Percentiles rank a stretch among this genome's conserved stretches.
Conservation (phyloP, 1,139 yeast species). For the Saccharomyces hybrid region DNA sequence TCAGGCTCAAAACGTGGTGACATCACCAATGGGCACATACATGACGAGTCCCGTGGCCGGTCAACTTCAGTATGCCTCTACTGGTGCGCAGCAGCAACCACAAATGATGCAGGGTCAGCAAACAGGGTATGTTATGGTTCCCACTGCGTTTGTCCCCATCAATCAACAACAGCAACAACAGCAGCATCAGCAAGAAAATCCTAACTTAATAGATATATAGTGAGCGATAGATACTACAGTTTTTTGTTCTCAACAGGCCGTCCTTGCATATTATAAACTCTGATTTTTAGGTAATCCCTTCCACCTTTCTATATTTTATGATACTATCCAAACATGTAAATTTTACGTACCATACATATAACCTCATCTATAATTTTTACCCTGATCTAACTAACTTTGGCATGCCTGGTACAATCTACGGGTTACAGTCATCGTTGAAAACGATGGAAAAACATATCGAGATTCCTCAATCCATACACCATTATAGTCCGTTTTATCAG, state of each 20-base stretch:
- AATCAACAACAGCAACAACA: conserved; percentile 7
- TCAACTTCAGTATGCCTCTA: conserved; percentile 1
- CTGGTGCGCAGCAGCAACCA: conserved; percentile 9
- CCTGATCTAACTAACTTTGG: not conserved
- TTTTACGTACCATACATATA: not conserved
- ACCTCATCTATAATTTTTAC: not conserved
- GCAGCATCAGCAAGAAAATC: conserved; percentile 1
- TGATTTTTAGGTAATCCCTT: not conserved
- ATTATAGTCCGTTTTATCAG: not conserved
- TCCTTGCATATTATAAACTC: not conserved
- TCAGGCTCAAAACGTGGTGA: not conserved
- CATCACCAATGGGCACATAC: not conserved
- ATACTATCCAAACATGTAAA: not conserved
- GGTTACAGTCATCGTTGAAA: not conserved
- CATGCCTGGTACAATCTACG: not conserved
- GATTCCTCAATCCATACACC: not conserved
- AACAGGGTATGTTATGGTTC: not conserved
- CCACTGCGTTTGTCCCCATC: not conserved
- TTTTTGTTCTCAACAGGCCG: not conserved
- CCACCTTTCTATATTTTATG: not conserved
- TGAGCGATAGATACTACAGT: conserved; percentile 6
- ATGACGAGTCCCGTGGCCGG: not conserved
- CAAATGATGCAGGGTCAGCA: conserved; percentile 8
- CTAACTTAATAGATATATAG: conserved; percentile 2
- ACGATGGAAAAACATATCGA: not conserved